Evolutionary conservation across 371 early-diverging fungal genomes (phyloP), one percentile per base, ranked within the genome.

Genomic region (Racocetra persica): DNA sequence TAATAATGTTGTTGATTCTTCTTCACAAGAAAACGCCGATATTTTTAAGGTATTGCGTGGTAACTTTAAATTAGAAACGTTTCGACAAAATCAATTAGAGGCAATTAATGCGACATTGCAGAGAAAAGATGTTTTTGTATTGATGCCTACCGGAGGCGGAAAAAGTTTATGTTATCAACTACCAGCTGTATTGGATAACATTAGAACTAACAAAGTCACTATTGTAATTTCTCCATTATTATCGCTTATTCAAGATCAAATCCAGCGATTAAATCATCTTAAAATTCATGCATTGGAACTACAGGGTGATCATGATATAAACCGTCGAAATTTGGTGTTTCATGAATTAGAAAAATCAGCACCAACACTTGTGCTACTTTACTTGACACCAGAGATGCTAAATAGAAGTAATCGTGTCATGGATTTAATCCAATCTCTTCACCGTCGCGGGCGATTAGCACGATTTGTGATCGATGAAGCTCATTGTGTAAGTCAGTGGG

Each of bases 401-500:
- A 10, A n/a, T n/a, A n/a, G n/a, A 57, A 57, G 18, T 10, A 57
- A 57, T 57, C 22, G 22, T n/a, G n/a, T n/a, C n/a, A n/a, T n/a
- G n/a, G n/a, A n/a, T n/a, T n/a, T n/a, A n/a, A 57, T 57, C n/a
- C 57, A 57, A 57, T 57, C 8, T n/a, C n/a, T 57, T 57, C 10
- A 57, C 10, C 20, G 10, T 7, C 18, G 57, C 7, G 57, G 57
- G 10, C 16, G 0, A 7, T 57, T 57, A 49, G 70, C 32, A 10
- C 70, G 10, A 65, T 98, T 99, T 90, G 99, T 99, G 0, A 92
- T 99, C 81, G 99, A 99, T 83, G 99, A 99, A 86, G 99, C 98
- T 0, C 99, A 99, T 84, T 99, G 99, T 86, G 91, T 99, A 24
- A 11, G 24, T 32, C 1, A 49, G 2, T 66, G 38, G 18, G 22